Base-by-base conservation (phyloP, 140 eudicot genomes). In the Bidens hawaiensis region DNA sequence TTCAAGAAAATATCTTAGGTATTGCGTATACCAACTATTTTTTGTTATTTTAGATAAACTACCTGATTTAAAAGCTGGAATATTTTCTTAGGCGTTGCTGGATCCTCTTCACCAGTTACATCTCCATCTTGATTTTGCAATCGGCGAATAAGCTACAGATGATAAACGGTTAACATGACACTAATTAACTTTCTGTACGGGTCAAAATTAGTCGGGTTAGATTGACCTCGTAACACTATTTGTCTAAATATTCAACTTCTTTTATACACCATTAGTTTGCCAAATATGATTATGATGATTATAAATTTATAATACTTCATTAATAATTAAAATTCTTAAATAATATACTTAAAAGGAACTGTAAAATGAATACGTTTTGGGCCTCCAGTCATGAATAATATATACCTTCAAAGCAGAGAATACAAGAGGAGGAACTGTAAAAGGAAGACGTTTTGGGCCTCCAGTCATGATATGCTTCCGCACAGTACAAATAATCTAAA, bases 1-100 rank as follows among this genome's bases (percentile, higher is more conserved):
- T 52, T 25, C 63, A 13, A 2, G 33, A 12, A 51, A 51, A 22
- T 51, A 50, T 53, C 60, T 25, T n/a, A 26, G 21, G 22, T 6
- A 11, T 56, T 46, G 60, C 40, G 15, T 18, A 54, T 13, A 15
- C 6, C 7, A 21, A 5, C 17, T 15, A 23, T 18, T 51, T 45
- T 48, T 24, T 52, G 3, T 14, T 22, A 28, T 6, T 50, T 17
- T 26, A 30, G 3, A 65, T n/a, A 12, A 40, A 24, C 72, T 64
- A 93, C 99, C 95, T 85, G 87, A 75, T 83, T 93, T 58, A 88
- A 76, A 48, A 93, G 81, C 86, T 85, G 96, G 67, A 93, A 93
- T 33, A 93, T 85, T 65, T 83, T 93, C 72, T 71, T 88, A 33
- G 97, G 95, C 25, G 95, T 88, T 17, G 97, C 95, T 10, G 90